These are phyloP conservation scores for Mallotus japonicus DNA, from an alignment of 441 rosid genomes.

Conservation along the genomic window DNA sequence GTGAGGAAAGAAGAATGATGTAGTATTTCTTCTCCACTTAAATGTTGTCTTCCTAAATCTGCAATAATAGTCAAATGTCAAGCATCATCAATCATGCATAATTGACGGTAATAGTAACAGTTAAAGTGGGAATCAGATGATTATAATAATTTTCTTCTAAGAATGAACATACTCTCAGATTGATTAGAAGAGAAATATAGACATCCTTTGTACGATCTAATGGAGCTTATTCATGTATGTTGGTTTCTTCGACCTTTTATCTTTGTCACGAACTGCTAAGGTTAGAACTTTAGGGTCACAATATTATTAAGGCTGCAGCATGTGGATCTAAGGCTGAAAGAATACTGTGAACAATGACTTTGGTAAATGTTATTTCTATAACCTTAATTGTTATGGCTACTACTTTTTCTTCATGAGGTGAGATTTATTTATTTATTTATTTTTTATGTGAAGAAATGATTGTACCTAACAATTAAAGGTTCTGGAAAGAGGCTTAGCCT, in stretches of 20 bases:
- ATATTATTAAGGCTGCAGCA: not conserved
- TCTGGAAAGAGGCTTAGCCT: too few relatives aligned
- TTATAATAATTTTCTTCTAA: not conserved
- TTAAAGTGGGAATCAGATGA: not conserved
- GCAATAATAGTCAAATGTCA: not conserved
- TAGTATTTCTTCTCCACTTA: not conserved
- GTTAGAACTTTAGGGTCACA: too few relatives aligned
- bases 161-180: not conserved
- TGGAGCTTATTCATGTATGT: too few relatives aligned
- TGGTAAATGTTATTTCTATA: too few relatives aligned
- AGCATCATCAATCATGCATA: not conserved
- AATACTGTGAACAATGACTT: not conserved
- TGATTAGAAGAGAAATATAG: not conserved
- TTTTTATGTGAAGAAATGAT: too few relatives aligned
- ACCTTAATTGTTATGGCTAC: too few relatives aligned
- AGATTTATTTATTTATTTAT: too few relatives aligned
- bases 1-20: not conserved
- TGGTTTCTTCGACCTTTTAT: too few relatives aligned
- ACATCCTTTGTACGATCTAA: too few relatives aligned
- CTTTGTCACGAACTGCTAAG: too few relatives aligned
- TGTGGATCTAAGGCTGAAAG: not conserved
- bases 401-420: too few relatives aligned
- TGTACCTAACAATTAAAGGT: too few relatives aligned
- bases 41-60: not conserved
- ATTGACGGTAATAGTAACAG: not conserved